Percentiles rank a stretch among this genome's conserved stretches.
Evolutionary conservation across 73 alveolate species (phyloP).

Genomic region (Tetrahymena elliotti): DNA sequence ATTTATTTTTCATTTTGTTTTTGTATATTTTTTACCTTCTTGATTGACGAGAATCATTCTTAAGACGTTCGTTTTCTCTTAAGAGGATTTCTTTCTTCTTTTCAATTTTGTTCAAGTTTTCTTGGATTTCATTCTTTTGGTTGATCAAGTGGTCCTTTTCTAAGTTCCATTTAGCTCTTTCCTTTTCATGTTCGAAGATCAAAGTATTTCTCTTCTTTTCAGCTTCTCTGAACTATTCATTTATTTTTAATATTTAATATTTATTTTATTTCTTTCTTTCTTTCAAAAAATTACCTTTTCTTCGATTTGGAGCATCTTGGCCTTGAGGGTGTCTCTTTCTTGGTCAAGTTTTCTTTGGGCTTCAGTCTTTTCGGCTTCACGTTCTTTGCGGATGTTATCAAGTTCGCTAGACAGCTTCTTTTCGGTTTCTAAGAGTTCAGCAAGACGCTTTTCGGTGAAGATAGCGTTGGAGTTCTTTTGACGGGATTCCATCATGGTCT

Average conservation of each 20-base stretch:
- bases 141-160: conserved; percentile 72
- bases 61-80: conserved; percentile 87
- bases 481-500: conserved; percentile 59
- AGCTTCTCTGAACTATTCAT: conserved; percentile 58
- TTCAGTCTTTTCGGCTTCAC: conserved; percentile 75
- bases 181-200: conserved; percentile 83
- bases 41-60: conserved; percentile 55
- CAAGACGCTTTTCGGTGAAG: conserved; percentile 63
- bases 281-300: not conserved
- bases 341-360: conserved; percentile 51
- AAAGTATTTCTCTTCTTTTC: conserved; percentile 70
- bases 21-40: conserved; percentile 41
- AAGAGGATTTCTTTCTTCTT: conserved; percentile 69
- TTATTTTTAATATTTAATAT: conserved; percentile 17
- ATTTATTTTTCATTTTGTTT: not conserved
- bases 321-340: conserved; percentile 68
- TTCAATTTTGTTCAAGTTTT: conserved; percentile 51
- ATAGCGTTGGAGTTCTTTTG: conserved; percentile 54
- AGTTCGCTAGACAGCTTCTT: conserved; percentile 59
- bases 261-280: not conserved
- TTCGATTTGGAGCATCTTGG: conserved; percentile 17
- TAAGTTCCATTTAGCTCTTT: conserved; percentile 87
- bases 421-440: conserved; percentile 57
- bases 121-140: conserved; percentile 73
- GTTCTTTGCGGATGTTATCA: conserved; percentile 47